Evolutionary conservation across 1,284 basidiomycete species (phyloP), one percentile per base, ranked within the genome.

Genomic region (Ceratorhiza oryzae-sativae): DNA sequence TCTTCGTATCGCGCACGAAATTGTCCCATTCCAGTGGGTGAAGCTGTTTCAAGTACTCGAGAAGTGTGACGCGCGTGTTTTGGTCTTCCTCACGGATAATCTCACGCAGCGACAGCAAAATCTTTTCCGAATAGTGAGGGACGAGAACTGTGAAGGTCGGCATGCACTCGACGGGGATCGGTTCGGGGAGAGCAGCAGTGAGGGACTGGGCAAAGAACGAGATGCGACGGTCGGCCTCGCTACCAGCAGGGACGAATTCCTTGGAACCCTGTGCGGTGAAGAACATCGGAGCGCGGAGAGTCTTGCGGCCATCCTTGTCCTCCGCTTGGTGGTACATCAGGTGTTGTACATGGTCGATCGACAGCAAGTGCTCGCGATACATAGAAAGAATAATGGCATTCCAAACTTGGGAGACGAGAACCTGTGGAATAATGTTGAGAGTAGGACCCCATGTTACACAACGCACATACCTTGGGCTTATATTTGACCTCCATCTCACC

Each of bases 21-120:
- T 99, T 99, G 84, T 98, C 95, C 97, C 97, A 99, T 80, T 99
- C 97, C 78, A 99, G 86, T 2, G 95, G 94, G 80, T 99, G 97
- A 58, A 99, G 88, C 81, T 99, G 97, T 83, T 99, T 99, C 78
- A 99, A 86, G 83, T 99, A 98, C 81, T 97, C 95, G 62, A 98
- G 85, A 13, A 98, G 87, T 4, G 95, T 98, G 71, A 98, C 95
- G 65, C 95, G 93, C 12, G 93, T 94, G 80, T 95, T 92, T 81
- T 96, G 93, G 80, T 98, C 94, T 79, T 97, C 94, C 81, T 98
- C 95, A 76, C 95, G 91, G 77, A 98, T 98, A 79, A 98, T 98
- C 81, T 98, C 95, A 76, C 95, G 88, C 6, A 98, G 86, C 9
- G 95, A 97, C 8, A 98, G 85, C 46, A 98, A 83, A 75, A 97